A percentile compares a stretch with the other conserved stretches of the same genome.
Conservation (phyloP, 2,329 filamentous ascomycete genomes). For the Fusarium algeriense region DNA sequence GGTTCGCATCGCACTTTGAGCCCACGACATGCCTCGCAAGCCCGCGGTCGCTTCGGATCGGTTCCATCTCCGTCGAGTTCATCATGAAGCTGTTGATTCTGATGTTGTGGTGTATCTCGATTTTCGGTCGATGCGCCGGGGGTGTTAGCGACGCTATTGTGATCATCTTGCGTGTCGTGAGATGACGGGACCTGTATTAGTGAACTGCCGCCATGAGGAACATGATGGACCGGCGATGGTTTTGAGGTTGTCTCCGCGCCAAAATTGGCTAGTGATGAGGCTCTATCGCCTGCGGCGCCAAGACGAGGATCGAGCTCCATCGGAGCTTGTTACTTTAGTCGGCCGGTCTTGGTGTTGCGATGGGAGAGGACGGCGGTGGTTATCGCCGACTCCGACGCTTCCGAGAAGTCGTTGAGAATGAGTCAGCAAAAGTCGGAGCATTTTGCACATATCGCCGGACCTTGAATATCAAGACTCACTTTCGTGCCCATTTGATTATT, state of each 20-base stretch:
- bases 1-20: constrained; percentile 89
- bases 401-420: constrained; percentile 11
- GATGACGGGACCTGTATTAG: constrained; percentile 29
- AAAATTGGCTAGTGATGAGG: constrained; percentile 29
- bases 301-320: constrained; percentile 54
- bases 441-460: constrained; percentile 13
- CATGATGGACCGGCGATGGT: constrained; percentile 36
- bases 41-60: constrained; percentile 75
- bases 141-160: constrained; percentile 32
- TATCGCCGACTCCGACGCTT: constrained; percentile 50
- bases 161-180: constrained; percentile 26
- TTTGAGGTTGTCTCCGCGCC: constrained; percentile 24
- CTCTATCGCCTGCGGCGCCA: constrained; percentile 43
- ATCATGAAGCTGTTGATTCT: constrained; percentile 32
- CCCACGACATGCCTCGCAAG: constrained; percentile 80
- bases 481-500: neutral
- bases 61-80: constrained; percentile 42
- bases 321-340: constrained; percentile 31
- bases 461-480: neutral
- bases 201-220: constrained; percentile 8
- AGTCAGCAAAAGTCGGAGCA: constrained; percentile 41
- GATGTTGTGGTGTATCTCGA: constrained; percentile 28
- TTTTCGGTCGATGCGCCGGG: constrained; percentile 43
- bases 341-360: constrained; percentile 33
- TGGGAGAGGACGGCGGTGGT: constrained; percentile 46